A percentile compares a stretch with the other conserved stretches of the same genome.
Evolutionary conservation across 208 protist genomes (phyloP).

Genomic region (Leishmania mexicana): DNA sequence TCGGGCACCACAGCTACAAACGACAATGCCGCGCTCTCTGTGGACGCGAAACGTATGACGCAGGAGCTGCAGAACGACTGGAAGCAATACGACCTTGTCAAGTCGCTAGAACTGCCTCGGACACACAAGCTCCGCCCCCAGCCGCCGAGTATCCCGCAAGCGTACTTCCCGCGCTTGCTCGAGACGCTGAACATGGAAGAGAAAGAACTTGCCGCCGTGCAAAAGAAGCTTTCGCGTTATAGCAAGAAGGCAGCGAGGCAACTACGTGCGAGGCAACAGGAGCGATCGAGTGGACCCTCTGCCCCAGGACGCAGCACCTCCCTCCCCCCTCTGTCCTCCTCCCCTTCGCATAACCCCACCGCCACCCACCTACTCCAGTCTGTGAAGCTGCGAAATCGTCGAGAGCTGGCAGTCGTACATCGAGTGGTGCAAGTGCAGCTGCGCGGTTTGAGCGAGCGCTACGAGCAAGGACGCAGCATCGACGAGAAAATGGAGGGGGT

Average conservation of each 20-base stretch:
- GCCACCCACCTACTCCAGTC: background rate
- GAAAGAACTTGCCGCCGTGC: background rate
- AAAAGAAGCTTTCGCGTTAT: constrained; percentile 3
- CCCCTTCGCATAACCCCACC: background rate
- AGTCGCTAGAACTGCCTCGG: background rate
- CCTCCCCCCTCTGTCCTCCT: constrained; percentile 4
- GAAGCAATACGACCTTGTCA: background rate
- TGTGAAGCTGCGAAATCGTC: background rate
- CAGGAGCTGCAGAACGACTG: background rate
- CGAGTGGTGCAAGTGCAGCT: constrained; percentile 6
- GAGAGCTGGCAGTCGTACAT: background rate
- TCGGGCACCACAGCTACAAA: background rate
- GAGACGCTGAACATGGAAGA: constrained; percentile 6
- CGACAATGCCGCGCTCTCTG: background rate
- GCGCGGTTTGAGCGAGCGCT: background rate
- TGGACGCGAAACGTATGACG: background rate
- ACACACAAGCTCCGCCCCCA: background rate
- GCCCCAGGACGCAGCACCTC: background rate
- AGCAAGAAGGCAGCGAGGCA: background rate
- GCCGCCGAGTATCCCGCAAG: constrained; percentile 3
- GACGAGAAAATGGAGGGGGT: constrained; percentile 15
- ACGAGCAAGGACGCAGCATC: constrained; percentile 9
- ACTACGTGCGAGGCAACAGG: background rate
- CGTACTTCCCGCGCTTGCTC: constrained; percentile 12
- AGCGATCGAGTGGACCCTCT: background rate